Base-by-base conservation (phyloP, 306 rosid genomes). In the Vigna radiata region DNA sequence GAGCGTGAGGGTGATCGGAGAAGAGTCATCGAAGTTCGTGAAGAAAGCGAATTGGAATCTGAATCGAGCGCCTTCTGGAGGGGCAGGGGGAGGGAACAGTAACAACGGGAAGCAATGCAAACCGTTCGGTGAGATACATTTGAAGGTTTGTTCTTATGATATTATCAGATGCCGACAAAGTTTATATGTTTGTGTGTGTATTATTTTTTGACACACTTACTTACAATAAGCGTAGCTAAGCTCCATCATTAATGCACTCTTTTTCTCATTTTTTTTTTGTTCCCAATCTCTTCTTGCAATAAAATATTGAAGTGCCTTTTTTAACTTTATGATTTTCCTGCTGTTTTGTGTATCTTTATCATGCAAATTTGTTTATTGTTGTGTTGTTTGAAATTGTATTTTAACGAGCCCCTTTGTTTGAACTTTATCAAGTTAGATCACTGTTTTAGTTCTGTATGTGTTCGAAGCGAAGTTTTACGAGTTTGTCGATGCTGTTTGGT, bases 71-170 rank as follows among this genome's bases (percentile, higher is more conserved):
- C 0, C 83, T 67, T 41, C 44, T 7, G 77, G 86, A 88, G 31
- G 69, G 33, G 79, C 5, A 0, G 53, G 17, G 1, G 76, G 54
- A 2, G 23, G 48, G 79, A 39, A 39, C 29, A 41, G 81, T 73
- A 58, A 7, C 71, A 64, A 18, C 55, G 54, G 76, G 39, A 83
- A 79, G 88, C 87, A 85, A 76, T 92, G 99, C 87, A 95, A 84
- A 79, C 99, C 99, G 59, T 90, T 92, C 59, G 99, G 99, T 73
- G 97, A 78, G 90, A 92, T 95, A 65, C 99, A 95, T 83, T 85
- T 95, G 89, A 92, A 92, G 99, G 99, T 95, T 84, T 79, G 94
- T 82, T 70, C 47, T 81, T 52, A 10, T 69, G 9, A 43, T 63
- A 23, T 41, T 64, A 36, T 53, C 61, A 31, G 49, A 67, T 76